A percentile compares a stretch with the other conserved stretches of the same genome.
phyloP scores from a whole-genome alignment of 2,329 filamentous ascomycete species.

The Fusarium oxysporum region DNA sequence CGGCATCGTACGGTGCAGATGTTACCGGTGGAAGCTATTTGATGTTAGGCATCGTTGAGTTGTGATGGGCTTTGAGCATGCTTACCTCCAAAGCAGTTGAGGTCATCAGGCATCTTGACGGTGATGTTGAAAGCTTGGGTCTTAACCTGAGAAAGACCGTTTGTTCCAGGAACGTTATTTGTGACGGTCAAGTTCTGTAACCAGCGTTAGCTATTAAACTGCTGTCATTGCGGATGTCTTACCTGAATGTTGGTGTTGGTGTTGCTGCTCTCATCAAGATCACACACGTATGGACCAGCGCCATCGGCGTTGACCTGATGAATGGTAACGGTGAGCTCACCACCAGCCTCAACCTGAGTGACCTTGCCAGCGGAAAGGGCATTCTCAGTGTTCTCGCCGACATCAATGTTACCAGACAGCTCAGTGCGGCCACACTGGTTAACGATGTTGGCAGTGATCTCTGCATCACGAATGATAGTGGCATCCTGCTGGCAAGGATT shows the following conservation, averaged over 20 bases:
- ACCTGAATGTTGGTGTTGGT: conserved; percentile 40
- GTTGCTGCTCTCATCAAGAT: conserved; percentile 62
- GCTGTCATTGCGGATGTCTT: too few relatives aligned
- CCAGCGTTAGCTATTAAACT: too few relatives aligned
- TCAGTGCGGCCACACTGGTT: conserved; percentile 73
- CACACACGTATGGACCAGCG: conserved; percentile 68
- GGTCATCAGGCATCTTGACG: conserved; percentile 61
- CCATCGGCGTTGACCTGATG: conserved; percentile 77
- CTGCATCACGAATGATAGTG: conserved; percentile 70
- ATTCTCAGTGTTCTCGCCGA: conserved; percentile 66
- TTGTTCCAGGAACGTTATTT: conserved; percentile 69
- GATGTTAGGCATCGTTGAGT: background rate
- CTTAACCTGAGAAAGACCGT: conserved; percentile 68
- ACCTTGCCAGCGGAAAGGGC: conserved; percentile 59
- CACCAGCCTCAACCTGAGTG: conserved; percentile 62
- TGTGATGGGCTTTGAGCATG: fast-evolving
- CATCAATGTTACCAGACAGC: conserved; percentile 70
- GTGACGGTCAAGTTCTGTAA: conserved; percentile 59
- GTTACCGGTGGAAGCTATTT: conserved; percentile 64
- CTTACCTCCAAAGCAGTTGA: conserved; percentile 64
- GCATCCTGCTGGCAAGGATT: conserved; percentile 75
- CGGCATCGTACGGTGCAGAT: conserved; percentile 70
- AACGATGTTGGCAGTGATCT: conserved; percentile 64
- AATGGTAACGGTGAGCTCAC: conserved; percentile 66
- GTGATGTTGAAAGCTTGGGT: conserved; percentile 67